These are phyloP conservation scores for Chlorella vulgaris DNA, from an alignment of 139 green algal genomes.

Conservation along the genomic window DNA sequence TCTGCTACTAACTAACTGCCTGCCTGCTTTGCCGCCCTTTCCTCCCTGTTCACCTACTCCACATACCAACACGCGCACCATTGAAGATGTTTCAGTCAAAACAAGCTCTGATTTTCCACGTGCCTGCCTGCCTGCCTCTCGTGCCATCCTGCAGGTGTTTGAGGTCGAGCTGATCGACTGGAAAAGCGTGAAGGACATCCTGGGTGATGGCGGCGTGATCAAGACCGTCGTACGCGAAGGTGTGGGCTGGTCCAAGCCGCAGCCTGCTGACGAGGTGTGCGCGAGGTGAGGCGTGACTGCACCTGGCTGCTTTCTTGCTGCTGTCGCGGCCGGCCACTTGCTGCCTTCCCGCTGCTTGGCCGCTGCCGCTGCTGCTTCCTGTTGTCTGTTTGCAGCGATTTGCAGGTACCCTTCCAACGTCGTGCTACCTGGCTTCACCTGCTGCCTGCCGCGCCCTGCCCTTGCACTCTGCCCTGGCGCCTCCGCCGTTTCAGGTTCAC, in stretches of 20 bases:
- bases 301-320: background rate
- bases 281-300: constrained; percentile 59
- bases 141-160: constrained; percentile 64
- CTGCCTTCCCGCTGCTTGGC: no score
- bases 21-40: no score
- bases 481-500: background rate
- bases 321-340: background rate
- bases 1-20: no score
- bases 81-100: background rate
- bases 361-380: no score
- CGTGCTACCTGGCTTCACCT: no score
- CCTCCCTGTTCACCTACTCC: no score
- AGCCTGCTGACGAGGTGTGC: constrained; percentile 69
- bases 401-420: no score
- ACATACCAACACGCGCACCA: no score
- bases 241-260: constrained; percentile 64
- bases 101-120: background rate
- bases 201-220: constrained; percentile 77
- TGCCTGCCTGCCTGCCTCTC: no score
- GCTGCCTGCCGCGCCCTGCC: no score
- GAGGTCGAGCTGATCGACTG: constrained; percentile 90
- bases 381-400: no score
- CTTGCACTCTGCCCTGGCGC: background rate
- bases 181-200: constrained; percentile 87
- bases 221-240: constrained; percentile 67